Base-by-base conservation (phyloP, 73 alveolate species). In the Stentor coeruleus region DNA sequence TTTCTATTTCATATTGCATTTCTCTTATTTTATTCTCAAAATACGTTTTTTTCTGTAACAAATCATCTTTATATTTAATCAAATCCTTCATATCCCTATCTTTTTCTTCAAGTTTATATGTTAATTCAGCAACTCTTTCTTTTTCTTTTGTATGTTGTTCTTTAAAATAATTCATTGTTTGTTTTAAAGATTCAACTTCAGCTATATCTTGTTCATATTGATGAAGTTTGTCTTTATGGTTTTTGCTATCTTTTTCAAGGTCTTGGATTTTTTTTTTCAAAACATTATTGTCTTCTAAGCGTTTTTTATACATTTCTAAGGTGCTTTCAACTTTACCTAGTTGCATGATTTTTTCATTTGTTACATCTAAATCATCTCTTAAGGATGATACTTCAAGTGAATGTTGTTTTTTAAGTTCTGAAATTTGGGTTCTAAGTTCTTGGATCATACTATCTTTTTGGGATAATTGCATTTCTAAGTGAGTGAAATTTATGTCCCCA, bases 311-410 rank as follows among this genome's bases (percentile, higher is more conserved):
- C 37, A 20, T 20, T 31, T 66, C 79, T 1, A 66, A 2, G 79
- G 79, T 66, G 33, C 40, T 31, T 33, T 66, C 79, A 33, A 66
- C 79, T 66, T 66, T 66, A 40, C 40, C 33, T 20, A 66, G 79
- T 26, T 66, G 36, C 39, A 66, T 26, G 33, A 66, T 66, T 33
- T 66, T 66, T 20, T 66, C 79, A 2, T 33, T 20, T 1, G 79
- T 40, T 26, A 66, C 79, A 2, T 66, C 79, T 1, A 66, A 15
- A 14, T 66, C 79, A 31, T 66, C 79, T 33, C 79, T 66, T 33
- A 66, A 66, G 33, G 42, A 26, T 28, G 42, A 26, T 28, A 31
- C 2, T 40, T 66, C 79, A 14, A 26, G 20, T 26, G 15, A 15
- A 31, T 31, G n/a, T 1, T 66, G 26, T 66, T 66, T 66, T 33